phyloP scores from a whole-genome alignment of 345 rosid genomes.

The Rhodomyrtus tomentosa region DNA sequence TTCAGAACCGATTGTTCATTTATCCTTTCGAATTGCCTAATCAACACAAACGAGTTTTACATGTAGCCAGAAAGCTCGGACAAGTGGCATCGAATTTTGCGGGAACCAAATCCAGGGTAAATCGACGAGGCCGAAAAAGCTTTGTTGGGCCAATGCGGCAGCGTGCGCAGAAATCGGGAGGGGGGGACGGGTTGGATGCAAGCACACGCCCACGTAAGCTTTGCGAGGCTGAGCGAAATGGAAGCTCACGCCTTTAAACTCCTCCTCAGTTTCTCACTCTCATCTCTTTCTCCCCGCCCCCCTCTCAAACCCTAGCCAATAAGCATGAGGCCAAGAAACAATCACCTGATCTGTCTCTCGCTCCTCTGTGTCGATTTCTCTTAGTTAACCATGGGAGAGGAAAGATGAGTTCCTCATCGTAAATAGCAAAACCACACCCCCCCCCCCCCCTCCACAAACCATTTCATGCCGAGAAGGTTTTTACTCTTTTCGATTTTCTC shows the following conservation, averaged over 20 bases:
- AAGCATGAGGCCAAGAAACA: not conserved
- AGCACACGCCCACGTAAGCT: slow-evolving; percentile 5
- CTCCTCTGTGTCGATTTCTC: not conserved
- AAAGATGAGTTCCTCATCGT: not conserved
- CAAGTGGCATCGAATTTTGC: too few relatives aligned
- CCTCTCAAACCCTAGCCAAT: not conserved
- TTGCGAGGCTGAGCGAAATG: slow-evolving; percentile 27
- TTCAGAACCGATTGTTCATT: not conserved
- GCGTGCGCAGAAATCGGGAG: not conserved
- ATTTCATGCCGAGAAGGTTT: not conserved
- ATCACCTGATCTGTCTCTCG: not conserved
- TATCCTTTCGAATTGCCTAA: not conserved
- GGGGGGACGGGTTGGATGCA: not conserved
- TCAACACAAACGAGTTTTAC: too few relatives aligned
- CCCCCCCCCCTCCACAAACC: not conserved
- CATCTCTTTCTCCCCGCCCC: not conserved
- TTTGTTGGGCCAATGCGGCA: not conserved
- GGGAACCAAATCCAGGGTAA: too few relatives aligned
- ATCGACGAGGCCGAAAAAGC: not conserved
- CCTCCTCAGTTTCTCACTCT: not conserved
- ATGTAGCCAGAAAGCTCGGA: not conserved
- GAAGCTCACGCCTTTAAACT: slow-evolving; percentile 21
- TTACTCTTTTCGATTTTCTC: not conserved
- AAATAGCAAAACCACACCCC: not conserved
- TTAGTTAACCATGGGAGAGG: not conserved